Conservation (phyloP, 768 basidiomycete species). For the Boletellus ananas region DNA sequence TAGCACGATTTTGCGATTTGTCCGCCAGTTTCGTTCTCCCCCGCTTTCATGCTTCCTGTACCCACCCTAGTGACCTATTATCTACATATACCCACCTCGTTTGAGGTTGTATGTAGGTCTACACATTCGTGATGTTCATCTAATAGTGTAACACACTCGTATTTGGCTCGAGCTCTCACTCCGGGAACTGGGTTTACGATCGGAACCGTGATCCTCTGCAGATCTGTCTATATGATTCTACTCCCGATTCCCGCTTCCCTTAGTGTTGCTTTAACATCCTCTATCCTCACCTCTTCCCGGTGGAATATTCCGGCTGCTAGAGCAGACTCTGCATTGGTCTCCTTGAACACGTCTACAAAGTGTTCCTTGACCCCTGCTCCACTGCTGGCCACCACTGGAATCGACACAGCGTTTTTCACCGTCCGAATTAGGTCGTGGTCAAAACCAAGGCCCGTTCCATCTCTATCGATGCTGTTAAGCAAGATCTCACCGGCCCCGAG, state of each 20-base stretch:
- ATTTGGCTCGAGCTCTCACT: slow-evolving; percentile 3
- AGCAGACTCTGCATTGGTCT: slow-evolving; percentile 83
- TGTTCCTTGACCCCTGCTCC: slow-evolving; percentile 83
- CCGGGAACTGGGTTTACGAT: no score
- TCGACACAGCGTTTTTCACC: slow-evolving; percentile 70
- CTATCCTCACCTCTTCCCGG: slow-evolving; percentile 78
- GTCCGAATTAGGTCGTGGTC: slow-evolving; percentile 79
- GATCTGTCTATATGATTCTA: slow-evolving; percentile 28
- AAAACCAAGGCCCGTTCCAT: slow-evolving; percentile 90
- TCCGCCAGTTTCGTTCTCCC: not conserved
- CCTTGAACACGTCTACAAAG: slow-evolving; percentile 82
- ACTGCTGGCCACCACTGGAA: slow-evolving; percentile 93
- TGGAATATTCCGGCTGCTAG: slow-evolving; percentile 98
- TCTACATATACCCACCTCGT: slow-evolving; percentile 32
- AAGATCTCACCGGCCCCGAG: slow-evolving; percentile 95
- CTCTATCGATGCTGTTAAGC: slow-evolving; percentile 94
- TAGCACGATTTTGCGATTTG: slow-evolving; percentile 10
- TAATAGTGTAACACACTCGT: slow-evolving; percentile 29
- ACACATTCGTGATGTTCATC: slow-evolving; percentile 25
- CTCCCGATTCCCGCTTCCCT: slow-evolving; percentile 47
- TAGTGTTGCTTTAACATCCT: slow-evolving; percentile 69
- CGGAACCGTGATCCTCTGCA: no score
- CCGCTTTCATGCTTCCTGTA: slow-evolving; percentile 28
- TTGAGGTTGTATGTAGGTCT: slow-evolving; percentile 35
- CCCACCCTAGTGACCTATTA: slow-evolving; percentile 27